These are phyloP conservation scores for Purpureocillium takamizusanense DNA, from an alignment of 2,329 filamentous ascomycete species.

Conservation along the genomic window DNA sequence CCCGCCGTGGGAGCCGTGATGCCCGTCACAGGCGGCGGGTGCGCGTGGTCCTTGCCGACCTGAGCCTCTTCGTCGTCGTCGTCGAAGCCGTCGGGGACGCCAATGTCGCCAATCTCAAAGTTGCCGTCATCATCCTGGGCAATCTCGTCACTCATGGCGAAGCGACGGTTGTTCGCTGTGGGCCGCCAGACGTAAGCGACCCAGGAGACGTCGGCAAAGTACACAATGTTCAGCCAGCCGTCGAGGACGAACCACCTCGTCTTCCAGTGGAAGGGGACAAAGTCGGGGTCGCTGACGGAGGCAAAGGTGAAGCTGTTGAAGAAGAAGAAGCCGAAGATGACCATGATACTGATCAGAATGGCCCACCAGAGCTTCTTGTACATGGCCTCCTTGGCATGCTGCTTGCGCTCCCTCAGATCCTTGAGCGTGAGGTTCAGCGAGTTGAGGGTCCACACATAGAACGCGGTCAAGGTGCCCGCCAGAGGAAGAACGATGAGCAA, in stretches of 20 bases:
- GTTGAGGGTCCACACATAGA: conserved; percentile 98
- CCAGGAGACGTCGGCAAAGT: conserved; percentile 86
- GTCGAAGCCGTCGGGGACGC: conserved; percentile 58
- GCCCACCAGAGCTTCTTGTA: conserved; percentile 99
- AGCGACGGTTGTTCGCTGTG: conserved; percentile 90
- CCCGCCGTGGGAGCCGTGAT: conserved; percentile 6
- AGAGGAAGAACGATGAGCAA: conserved; percentile 89
- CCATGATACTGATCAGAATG: conserved; percentile 81
- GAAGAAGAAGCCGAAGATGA: conserved; percentile 98
- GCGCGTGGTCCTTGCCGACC: conserved; percentile 27
- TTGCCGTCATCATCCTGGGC: conserved; percentile 93
- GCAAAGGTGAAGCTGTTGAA: conserved; percentile 95
- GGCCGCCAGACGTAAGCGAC: conserved; percentile 95
- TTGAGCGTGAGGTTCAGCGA: conserved; percentile 92
- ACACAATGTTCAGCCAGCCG: conserved; percentile 94
- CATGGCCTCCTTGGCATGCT: conserved; percentile 88
- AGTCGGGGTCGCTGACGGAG: conserved; percentile 73
- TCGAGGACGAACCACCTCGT: conserved; percentile 95
- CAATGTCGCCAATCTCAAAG: conserved; percentile 91
- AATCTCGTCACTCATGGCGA: conserved; percentile 98
- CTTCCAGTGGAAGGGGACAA: conserved; percentile 95
- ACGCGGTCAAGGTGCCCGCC: conserved; percentile 84
- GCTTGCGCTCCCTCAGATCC: conserved; percentile 88
- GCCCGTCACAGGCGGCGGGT: conserved; percentile 14
- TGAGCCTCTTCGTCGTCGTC: conserved; percentile 44